phyloP scores from a whole-genome alignment of 1,284 basidiomycete species.

The Cronartium quercuum region DNA sequence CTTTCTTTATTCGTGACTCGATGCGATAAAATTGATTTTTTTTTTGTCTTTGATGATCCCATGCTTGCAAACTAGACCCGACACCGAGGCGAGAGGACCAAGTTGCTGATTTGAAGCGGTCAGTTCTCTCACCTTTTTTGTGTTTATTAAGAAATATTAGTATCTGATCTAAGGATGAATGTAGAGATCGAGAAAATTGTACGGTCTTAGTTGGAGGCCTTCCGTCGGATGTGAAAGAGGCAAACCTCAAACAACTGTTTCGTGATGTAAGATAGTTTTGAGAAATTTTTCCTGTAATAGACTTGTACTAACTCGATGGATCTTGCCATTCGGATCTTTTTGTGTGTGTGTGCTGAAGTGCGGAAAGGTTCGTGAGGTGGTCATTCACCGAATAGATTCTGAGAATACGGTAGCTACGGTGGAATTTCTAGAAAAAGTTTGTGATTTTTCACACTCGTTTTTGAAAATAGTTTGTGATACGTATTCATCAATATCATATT shows the following conservation, averaged over 20 bases:
- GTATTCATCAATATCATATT: slow-evolving; percentile 36
- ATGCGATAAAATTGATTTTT: too few species aligned
- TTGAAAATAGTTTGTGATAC: neutral
- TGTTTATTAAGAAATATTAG: too few species aligned
- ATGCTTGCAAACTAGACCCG: neutral
- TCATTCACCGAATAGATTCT: slow-evolving; percentile 56
- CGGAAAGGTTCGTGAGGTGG: slow-evolving; percentile 71
- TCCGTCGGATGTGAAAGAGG: slow-evolving; percentile 57
- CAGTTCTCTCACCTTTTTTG: neutral
- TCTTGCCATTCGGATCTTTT: neutral
- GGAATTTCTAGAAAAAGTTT: slow-evolving; percentile 66
- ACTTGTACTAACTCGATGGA: neutral
- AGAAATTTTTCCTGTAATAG: neutral
- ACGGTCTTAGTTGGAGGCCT: slow-evolving; percentile 81
- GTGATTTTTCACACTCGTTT: slow-evolving; percentile 43
- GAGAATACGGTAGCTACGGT: slow-evolving; percentile 65
- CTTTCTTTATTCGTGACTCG: neutral
- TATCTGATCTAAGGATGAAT: too few species aligned
- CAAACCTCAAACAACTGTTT: slow-evolving; percentile 68
- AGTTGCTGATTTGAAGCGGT: neutral
- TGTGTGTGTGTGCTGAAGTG: slow-evolving; percentile 58
- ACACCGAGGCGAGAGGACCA: neutral
- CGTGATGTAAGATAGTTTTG: slow-evolving; percentile 62
- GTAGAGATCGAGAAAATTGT: slow-evolving; percentile 87
- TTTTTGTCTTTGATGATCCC: neutral